Conservation (phyloP, 345 rosid species). For the Moringa oleifera region DNA sequence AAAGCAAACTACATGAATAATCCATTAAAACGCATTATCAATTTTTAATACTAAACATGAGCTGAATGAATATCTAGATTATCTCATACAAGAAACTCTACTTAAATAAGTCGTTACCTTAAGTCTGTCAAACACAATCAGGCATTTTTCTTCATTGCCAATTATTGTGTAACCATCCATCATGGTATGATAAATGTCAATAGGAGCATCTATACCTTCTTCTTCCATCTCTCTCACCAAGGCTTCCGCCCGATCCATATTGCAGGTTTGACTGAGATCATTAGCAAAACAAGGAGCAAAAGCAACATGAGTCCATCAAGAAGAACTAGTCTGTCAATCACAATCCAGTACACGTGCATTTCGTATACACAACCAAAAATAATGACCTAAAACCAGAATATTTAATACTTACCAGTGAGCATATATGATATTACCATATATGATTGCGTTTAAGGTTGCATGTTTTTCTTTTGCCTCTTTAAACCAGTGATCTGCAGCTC, state of each 20-base stretch:
- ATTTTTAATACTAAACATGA: neutral
- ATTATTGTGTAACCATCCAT: constrained; percentile 94
- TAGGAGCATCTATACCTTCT: constrained; percentile 93
- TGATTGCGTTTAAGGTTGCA: constrained; percentile 61
- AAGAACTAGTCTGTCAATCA: neutral
- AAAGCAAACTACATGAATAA: too few species aligned
- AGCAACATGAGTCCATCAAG: neutral
- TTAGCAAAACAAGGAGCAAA: neutral
- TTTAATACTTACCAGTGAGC: constrained; percentile 61
- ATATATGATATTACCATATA: constrained; percentile 86
- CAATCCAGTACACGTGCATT: neutral
- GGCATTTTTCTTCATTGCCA: constrained; percentile 77
- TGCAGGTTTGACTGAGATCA: constrained; percentile 55
- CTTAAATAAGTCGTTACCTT: constrained; percentile 50
- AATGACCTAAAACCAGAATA: neutral
- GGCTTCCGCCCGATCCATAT: constrained; percentile 81
- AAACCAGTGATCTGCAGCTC: constrained; percentile 97
- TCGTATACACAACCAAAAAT: neutral
- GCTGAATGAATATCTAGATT: neutral
- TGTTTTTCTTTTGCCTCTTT: constrained; percentile 68
- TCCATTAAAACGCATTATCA: too few species aligned
- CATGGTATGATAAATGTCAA: constrained; percentile 92
- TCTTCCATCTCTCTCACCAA: constrained; percentile 95
- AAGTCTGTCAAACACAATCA: constrained; percentile 80
- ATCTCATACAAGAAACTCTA: neutral